phyloP scores from a whole-genome alignment of 345 rosid genomes.

The Citrus unshiu region DNA sequence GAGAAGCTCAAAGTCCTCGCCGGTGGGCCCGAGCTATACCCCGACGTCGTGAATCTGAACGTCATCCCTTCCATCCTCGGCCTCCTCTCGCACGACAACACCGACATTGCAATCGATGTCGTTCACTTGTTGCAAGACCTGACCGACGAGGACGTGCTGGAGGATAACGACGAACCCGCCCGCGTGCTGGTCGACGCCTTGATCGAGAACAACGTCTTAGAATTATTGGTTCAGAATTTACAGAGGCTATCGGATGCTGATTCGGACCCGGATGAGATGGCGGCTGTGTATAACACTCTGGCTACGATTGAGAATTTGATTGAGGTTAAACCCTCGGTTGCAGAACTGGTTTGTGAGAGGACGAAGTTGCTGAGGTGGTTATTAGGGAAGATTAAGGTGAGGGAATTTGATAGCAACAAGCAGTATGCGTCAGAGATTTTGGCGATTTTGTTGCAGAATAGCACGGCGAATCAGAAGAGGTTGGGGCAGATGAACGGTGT shows the following conservation, averaged over 20 bases:
- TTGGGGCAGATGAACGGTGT: conserved; percentile 96
- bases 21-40: conserved; percentile 91
- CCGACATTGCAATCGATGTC: conserved; percentile 86
- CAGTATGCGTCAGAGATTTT: conserved; percentile 93
- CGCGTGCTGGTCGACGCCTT: conserved; percentile 61
- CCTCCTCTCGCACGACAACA: conserved; percentile 82
- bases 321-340: conserved; percentile 88
- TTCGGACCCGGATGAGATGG: conserved; percentile 69
- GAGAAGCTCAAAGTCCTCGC: conserved; percentile 88
- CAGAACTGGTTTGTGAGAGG: conserved; percentile 83
- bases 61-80: conserved; percentile 74
- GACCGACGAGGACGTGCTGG: conserved; percentile 87
- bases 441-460: conserved; percentile 82
- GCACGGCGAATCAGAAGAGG: conserved; percentile 81
- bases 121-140: conserved; percentile 85
- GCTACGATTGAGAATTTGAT: conserved; percentile 88
- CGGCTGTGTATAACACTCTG: conserved; percentile 70
- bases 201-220: conserved; percentile 80
- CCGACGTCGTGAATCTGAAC: conserved; percentile 72
- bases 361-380: conserved; percentile 84
- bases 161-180: conserved; percentile 88
- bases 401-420: conserved; percentile 87
- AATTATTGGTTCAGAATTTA: conserved; percentile 86
- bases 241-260: conserved; percentile 61
- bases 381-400: conserved; percentile 67